Conservation (phyloP, 2,329 filamentous ascomycete species). For the Xylariomycetidae sp. region DNA sequence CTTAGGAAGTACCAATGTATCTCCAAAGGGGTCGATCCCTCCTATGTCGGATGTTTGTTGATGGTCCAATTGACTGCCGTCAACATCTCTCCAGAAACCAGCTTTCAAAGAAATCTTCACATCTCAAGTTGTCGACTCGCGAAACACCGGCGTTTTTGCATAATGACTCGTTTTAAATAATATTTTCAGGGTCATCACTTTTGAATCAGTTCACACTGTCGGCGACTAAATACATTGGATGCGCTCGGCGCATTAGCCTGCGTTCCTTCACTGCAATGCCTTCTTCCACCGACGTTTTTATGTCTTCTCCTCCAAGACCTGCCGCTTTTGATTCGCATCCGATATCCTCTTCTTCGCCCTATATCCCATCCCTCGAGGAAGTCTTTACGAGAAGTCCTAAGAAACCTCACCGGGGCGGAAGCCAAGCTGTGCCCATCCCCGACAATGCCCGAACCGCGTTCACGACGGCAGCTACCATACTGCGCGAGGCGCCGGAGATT, state of each 20-base stretch:
- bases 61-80: too few species aligned
- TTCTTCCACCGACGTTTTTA: slow-evolving; percentile 26
- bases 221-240: slow-evolving; percentile 27
- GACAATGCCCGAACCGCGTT: slow-evolving; percentile 33
- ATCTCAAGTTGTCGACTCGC: too few species aligned
- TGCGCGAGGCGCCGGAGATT: slow-evolving; percentile 28
- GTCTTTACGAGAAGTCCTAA: slow-evolving; percentile 35
- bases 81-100: too few species aligned
- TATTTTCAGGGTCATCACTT: too few species aligned
- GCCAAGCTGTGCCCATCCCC: slow-evolving; percentile 32
- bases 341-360: slow-evolving; percentile 47
- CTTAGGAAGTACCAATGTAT: too few species aligned
- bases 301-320: slow-evolving; percentile 25
- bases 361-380: slow-evolving; percentile 48
- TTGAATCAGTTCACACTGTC: slow-evolving; percentile 15
- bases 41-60: too few species aligned
- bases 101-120: too few species aligned
- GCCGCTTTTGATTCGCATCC: slow-evolving; percentile 20
- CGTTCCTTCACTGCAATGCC: slow-evolving; percentile 28
- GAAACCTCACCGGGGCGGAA: slow-evolving; percentile 31
- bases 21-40: too few species aligned
- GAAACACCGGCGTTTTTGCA: too few species aligned
- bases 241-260: slow-evolving; percentile 43
- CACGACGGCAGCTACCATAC: slow-evolving; percentile 36
- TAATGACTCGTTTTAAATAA: too few species aligned